Evolutionary conservation across 1,284 basidiomycete genomes (phyloP).

Genomic region (Rhodotorula mucilaginosa): DNA sequence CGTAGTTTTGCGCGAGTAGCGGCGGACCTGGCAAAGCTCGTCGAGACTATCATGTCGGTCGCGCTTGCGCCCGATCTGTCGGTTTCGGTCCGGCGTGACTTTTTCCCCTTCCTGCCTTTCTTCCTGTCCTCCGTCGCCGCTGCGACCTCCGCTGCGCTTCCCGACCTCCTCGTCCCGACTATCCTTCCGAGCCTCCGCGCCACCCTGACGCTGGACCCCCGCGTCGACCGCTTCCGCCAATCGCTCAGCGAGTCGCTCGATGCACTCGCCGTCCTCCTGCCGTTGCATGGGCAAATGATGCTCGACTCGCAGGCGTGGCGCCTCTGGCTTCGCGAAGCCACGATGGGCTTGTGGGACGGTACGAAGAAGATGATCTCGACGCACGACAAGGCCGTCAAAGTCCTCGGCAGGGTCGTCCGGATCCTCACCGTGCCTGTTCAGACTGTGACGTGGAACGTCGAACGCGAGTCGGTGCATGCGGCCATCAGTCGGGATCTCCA

Average conservation of each 20-base stretch:
- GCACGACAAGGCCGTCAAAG: constrained; percentile 10
- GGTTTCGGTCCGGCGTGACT: constrained; percentile 21
- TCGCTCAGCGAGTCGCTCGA: constrained; percentile 18
- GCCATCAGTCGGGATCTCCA: constrained; percentile 9
- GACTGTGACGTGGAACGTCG: neutral
- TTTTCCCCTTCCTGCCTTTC: constrained; percentile 36
- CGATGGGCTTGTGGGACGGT: constrained; percentile 31
- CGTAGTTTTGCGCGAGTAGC: neutral
- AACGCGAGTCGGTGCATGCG: constrained; percentile 1
- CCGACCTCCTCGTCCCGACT: neutral
- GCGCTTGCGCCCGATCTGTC: constrained; percentile 4
- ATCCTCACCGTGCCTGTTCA: constrained; percentile 4
- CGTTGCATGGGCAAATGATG: neutral
- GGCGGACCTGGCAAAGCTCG: neutral
- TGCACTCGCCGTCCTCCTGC: constrained; percentile 14
- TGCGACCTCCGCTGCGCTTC: neutral
- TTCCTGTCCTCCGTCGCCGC: constrained; percentile 20
- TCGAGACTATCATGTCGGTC: constrained; percentile 5
- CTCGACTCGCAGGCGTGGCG: constrained; percentile 5
- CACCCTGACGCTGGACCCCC: constrained; percentile 14
- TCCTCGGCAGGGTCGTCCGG: constrained; percentile 13
- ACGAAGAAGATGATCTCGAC: constrained; percentile 23
- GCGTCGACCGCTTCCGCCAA: constrained; percentile 25
- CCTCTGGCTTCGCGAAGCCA: constrained; percentile 15
- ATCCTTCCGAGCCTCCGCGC: constrained; percentile 9